Evolutionary conservation across 148 eudicot genomes (phyloP).

Genomic region (Arbutus unedo): DNA sequence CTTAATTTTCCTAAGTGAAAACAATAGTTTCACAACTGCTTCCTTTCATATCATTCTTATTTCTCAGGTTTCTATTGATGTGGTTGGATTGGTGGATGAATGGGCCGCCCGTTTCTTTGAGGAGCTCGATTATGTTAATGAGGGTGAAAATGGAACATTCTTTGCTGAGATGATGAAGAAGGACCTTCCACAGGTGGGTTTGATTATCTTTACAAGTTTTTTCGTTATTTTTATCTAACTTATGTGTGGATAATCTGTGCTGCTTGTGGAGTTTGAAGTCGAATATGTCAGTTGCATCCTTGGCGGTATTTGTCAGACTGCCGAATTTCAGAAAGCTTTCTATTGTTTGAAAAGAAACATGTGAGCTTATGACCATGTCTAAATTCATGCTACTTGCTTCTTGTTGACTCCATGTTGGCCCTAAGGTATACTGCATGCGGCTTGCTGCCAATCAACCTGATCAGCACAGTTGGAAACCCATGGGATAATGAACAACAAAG

Average conservation of each 20-base stretch:
- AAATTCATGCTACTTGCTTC: not conserved
- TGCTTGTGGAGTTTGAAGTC: not conserved
- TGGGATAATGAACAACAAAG: not conserved
- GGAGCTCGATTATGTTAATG: slow-evolving; percentile 95
- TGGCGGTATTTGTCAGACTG: not conserved
- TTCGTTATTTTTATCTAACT: not conserved
- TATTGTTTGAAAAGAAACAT: not conserved
- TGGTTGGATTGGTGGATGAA: slow-evolving; percentile 97
- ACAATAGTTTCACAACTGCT: not conserved
- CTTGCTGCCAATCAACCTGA: not conserved
- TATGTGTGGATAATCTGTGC: not conserved
- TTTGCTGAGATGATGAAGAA: slow-evolving; percentile 98
- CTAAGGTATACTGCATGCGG: not conserved
- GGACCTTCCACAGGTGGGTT: slow-evolving; percentile 90
- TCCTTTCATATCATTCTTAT: slow-evolving; percentile 3
- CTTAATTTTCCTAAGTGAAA: not conserved
- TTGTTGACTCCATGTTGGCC: not conserved
- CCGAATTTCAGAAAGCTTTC: not conserved
- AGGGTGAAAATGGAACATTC: slow-evolving; percentile 91
- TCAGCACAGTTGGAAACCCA: not conserved
- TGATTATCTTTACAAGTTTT: not conserved
- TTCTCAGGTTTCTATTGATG: slow-evolving; percentile 80
- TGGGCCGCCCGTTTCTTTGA: slow-evolving; percentile 99
- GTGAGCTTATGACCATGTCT: not conserved
- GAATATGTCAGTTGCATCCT: not conserved